A percentile compares a stretch with the other conserved stretches of the same genome.
Conservation (phyloP, 768 basidiomycete species). For the Naganishia randhawae region DNA sequence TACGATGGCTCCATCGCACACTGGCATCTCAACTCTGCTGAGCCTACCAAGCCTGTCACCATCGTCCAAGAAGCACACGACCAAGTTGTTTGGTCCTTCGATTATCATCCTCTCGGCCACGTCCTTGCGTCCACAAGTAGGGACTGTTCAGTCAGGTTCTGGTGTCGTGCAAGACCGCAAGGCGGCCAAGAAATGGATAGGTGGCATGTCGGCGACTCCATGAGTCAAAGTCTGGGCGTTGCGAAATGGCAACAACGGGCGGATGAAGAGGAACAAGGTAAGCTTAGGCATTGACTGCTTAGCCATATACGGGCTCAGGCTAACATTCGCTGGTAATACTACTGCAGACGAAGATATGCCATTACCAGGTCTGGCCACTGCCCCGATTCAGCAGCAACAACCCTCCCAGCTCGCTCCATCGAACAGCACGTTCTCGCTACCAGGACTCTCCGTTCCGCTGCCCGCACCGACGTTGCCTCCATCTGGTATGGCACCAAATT, state of each 20-base stretch:
- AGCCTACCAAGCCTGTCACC: constrained; percentile 65
- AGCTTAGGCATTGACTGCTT: neutral
- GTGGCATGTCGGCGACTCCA: constrained; percentile 48
- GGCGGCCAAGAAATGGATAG: constrained; percentile 48
- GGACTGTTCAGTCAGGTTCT: constrained; percentile 98
- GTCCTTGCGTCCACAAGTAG: constrained; percentile 90
- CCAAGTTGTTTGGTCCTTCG: constrained; percentile 91
- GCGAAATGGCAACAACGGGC: constrained; percentile 15
- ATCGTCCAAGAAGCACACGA: constrained; percentile 95
- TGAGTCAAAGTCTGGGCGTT: constrained; percentile 8
- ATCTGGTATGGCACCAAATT: neutral
- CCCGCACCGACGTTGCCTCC: constrained; percentile 6
- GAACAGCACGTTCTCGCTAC: constrained; percentile 9
- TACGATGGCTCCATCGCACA: constrained; percentile 90
- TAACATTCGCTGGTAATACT: neutral
- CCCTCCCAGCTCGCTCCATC: neutral
- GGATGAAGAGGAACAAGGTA: constrained; percentile 31
- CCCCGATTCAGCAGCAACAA: neutral
- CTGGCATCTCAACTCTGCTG: constrained; percentile 72
- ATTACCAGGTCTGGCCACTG: constrained; percentile 37
- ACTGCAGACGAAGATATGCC: constrained; percentile 29
- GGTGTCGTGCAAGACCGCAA: constrained; percentile 62
- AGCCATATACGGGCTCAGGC: neutral
- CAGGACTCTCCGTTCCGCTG: constrained; percentile 15
- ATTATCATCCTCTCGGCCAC: constrained; percentile 93